Percentiles rank a stretch among this genome's conserved stretches.
phyloP scores from a whole-genome alignment of 257 asterid genomes.

The Przewalskia tangutica region DNA sequence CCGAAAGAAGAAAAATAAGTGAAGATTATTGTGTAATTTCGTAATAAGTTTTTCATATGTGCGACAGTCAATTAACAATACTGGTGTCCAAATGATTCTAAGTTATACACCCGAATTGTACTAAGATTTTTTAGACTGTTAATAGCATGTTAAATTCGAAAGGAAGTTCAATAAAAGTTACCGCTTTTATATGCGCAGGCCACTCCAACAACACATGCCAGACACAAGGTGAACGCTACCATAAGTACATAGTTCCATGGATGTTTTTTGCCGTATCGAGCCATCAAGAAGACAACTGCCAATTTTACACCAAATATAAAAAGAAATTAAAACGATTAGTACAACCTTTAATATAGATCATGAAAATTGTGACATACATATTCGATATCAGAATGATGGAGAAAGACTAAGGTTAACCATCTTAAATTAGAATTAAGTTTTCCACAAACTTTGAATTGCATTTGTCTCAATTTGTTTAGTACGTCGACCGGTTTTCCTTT shows the following conservation, averaged over 20 bases:
- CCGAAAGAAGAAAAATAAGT: neutral
- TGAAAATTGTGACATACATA: neutral
- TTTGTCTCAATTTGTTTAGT: neutral
- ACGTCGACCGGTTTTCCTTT: no score
- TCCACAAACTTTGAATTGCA: neutral
- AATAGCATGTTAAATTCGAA: neutral
- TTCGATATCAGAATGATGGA: neutral
- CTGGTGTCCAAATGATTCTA: neutral
- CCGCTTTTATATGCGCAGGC: conserved; percentile 38
- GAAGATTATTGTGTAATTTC: neutral
- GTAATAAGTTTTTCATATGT: neutral
- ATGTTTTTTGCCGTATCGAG: conserved; percentile 29
- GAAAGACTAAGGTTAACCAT: no score
- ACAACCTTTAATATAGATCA: neutral
- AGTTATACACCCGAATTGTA: neutral
- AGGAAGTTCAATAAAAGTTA: neutral
- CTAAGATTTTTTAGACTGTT: neutral
- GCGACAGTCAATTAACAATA: neutral
- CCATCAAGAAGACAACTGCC: conserved; percentile 46
- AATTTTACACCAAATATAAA: neutral
- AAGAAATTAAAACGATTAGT: neutral
- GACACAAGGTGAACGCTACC: conserved; percentile 46
- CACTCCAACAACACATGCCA: conserved; percentile 44
- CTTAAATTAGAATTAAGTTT: neutral
- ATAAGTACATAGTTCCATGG: conserved; percentile 59